These are phyloP conservation scores for Buxus sempervirens DNA, from an alignment of 164 flowering plant species.

Conservation along the genomic window DNA sequence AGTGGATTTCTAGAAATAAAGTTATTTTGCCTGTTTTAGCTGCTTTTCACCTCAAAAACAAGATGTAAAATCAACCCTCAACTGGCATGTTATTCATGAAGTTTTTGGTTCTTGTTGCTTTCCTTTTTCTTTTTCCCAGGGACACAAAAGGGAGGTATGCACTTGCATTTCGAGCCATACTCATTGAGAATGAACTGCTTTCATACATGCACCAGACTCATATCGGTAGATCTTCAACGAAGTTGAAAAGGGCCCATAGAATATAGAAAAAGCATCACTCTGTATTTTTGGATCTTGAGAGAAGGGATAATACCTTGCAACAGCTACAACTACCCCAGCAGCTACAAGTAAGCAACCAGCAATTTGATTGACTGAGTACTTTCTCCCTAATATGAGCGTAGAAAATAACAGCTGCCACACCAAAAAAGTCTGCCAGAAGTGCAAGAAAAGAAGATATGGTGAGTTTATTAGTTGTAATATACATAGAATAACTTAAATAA, in stretches of 20 bases:
- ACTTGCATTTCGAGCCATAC: too few species aligned
- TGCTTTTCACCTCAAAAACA: too few species aligned
- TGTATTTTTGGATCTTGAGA: background rate
- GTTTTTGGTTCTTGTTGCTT: too few species aligned
- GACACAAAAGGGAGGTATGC: too few species aligned
- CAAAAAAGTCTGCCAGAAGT: slow-evolving; percentile 73
- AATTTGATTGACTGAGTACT: slow-evolving; percentile 55
- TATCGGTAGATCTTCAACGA: background rate
- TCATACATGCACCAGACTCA: background rate
- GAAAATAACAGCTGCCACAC: slow-evolving; percentile 89
- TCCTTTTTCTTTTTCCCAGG: too few species aligned
- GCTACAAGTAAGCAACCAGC: slow-evolving; percentile 87
- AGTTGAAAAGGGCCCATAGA: background rate
- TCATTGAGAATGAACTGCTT: background rate
- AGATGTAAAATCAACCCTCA: too few species aligned
- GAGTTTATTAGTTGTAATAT: background rate
- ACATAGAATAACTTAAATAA: background rate
- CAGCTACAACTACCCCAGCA: slow-evolving; percentile 67
- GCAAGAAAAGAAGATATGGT: background rate
- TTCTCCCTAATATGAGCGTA: slow-evolving; percentile 53
- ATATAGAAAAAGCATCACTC: background rate
- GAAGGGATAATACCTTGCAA: slow-evolving; percentile 52
- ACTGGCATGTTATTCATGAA: too few species aligned
- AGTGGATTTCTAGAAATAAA: too few species aligned
- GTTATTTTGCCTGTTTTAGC: too few species aligned